Evolutionary conservation across 106 monocot genomes (phyloP).

Genomic region (Triglochin maritima): DNA sequence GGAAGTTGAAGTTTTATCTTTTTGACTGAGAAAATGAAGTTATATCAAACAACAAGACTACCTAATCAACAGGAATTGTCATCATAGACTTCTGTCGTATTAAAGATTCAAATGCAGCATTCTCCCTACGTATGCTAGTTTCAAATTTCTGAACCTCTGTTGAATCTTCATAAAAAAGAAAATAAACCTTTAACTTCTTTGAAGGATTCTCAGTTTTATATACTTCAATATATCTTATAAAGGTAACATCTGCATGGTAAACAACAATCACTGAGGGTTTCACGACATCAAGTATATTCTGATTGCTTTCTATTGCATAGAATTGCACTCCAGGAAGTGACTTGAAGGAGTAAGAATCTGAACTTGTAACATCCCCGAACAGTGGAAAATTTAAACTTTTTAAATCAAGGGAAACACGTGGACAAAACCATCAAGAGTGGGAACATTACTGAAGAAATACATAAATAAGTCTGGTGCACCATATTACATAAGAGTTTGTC

Average conservation of each 20-base stretch:
- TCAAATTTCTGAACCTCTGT: conserved; percentile 94
- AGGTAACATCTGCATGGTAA: conserved; percentile 87
- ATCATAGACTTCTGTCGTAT: conserved; percentile 97
- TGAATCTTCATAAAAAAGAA: conserved; percentile 94
- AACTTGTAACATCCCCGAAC: too few relatives aligned
- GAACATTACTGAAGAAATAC: too few relatives aligned
- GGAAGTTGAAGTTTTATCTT: too few relatives aligned
- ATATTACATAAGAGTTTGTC: too few relatives aligned
- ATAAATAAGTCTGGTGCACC: too few relatives aligned
- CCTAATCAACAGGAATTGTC: conserved; percentile 97
- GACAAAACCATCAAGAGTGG: too few relatives aligned
- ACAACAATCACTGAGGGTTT: conserved; percentile 81
- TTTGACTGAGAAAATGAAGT: too few relatives aligned
- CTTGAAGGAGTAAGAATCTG: conserved; percentile 21
- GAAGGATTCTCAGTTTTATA: conserved; percentile 90
- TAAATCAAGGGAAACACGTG: too few relatives aligned
- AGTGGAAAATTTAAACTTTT: too few relatives aligned
- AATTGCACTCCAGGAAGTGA: conserved; percentile 81
- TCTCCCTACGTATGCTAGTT: conserved; percentile 80
- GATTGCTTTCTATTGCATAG: conserved; percentile 76
- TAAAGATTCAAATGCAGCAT: conserved; percentile 89
- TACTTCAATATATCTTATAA: conserved; percentile 93
- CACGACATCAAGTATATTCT: conserved; percentile 52
- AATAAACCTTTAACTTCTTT: conserved; percentile 72
- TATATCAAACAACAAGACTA: conserved; percentile 9